Evolutionary conservation across 371 early-diverging fungal genomes (phyloP).

Genomic region (Thermomucor indicae-seudaticae): DNA sequence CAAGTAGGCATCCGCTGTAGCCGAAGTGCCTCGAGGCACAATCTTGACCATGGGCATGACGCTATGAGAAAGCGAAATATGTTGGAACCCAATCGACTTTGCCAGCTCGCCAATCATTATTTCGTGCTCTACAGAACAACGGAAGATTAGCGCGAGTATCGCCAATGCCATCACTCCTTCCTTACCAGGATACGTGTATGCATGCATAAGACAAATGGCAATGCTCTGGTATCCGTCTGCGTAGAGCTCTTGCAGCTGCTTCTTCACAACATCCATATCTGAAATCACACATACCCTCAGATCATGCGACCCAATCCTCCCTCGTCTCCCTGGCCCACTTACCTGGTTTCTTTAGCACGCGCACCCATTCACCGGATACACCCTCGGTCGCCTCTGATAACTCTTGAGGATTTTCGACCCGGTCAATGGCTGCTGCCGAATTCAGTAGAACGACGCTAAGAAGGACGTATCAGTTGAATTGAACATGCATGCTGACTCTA

Average conservation of each 20-base stretch:
- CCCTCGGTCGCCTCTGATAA: slow-evolving; percentile 55
- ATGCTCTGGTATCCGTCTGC: slow-evolving; percentile 78
- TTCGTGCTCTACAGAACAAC: slow-evolving; percentile 69
- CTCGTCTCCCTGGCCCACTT: neutral
- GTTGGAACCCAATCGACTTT: slow-evolving; percentile 72
- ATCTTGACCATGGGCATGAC: slow-evolving; percentile 93
- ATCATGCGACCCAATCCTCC: neutral
- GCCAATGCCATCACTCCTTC: neutral
- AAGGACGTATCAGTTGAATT: neutral
- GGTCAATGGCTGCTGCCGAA: slow-evolving; percentile 56
- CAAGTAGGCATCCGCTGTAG: slow-evolving; percentile 90
- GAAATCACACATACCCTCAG: too few relatives aligned
- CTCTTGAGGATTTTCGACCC: slow-evolving; percentile 29
- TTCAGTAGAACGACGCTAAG: slow-evolving; percentile 72
- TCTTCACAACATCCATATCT: slow-evolving; percentile 38
- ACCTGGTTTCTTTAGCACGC: slow-evolving; percentile 69
- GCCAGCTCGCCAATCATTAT: slow-evolving; percentile 66
- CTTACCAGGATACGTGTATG: slow-evolving; percentile 78
- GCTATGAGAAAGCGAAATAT: slow-evolving; percentile 79
- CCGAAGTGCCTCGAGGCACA: slow-evolving; percentile 89
- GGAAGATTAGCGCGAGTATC: too few relatives aligned
- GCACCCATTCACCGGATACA: slow-evolving; percentile 84
- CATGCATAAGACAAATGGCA: slow-evolving; percentile 90
- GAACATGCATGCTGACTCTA: neutral
- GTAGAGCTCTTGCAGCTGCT: slow-evolving; percentile 57